Evolutionary conservation across 768 basidiomycete genomes (phyloP).

Genomic region (Lentinula sp.): DNA sequence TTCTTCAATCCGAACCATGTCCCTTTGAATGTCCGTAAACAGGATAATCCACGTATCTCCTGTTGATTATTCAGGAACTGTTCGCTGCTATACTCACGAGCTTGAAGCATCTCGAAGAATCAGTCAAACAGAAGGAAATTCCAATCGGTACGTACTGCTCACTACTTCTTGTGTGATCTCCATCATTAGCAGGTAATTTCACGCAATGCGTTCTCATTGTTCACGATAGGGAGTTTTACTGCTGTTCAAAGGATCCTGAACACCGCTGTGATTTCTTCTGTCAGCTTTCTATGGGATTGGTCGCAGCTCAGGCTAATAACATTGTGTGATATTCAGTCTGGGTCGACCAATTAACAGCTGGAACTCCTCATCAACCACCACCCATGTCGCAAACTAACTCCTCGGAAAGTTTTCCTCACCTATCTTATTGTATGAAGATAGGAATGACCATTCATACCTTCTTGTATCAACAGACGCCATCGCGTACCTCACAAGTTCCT

Average conservation of each 20-base stretch:
- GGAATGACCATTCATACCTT: not conserved
- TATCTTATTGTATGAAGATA: not conserved
- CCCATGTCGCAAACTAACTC: not conserved
- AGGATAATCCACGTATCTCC: constrained; percentile 12
- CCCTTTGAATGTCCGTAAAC: constrained; percentile 1
- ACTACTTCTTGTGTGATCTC: not conserved
- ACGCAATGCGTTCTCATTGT: not conserved
- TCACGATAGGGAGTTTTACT: constrained; percentile 22
- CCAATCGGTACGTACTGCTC: constrained; percentile 24
- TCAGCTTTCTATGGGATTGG: constrained; percentile 9
- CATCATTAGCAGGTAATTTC: not conserved
- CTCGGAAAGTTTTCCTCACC: not conserved
- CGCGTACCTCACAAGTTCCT: not conserved
- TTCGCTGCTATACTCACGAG: constrained; percentile 28
- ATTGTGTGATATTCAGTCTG: not conserved
- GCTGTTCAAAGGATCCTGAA: constrained; percentile 22
- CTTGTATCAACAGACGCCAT: not conserved
- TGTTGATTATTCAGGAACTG: constrained; percentile 19
- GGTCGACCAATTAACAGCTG: constrained; percentile 4
- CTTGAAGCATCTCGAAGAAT: constrained; percentile 15
- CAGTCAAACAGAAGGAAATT: constrained; percentile 25
- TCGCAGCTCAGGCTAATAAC: not conserved
- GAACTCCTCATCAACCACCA: constrained; percentile 3
- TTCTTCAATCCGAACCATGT: not conserved
- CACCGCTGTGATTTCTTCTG: constrained; percentile 31